Evolutionary conservation across 2,329 filamentous ascomycete species (phyloP), one percentile per base, ranked within the genome.

Genomic region (Didymella exigua): DNA sequence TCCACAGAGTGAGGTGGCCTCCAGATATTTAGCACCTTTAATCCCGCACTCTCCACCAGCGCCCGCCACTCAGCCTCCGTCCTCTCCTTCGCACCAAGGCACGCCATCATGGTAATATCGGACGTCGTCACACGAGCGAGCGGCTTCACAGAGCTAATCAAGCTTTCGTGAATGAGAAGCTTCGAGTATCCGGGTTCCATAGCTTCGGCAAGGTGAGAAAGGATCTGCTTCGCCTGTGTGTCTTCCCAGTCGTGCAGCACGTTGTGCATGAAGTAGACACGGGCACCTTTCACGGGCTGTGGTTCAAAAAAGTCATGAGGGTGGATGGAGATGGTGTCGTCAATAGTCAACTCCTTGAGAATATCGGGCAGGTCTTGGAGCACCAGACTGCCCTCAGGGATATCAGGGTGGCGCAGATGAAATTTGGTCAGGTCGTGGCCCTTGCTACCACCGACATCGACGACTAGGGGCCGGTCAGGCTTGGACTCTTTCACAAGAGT

Each of bases 141-240:
- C 44, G 71, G 60, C 64, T 67, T 75, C 27, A 71, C 63, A 5
- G 69, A 74, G 13, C 70, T 69, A 3, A 48, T 56, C 34, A 78
- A 65, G 27, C 76, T 57, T 21, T 81, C 79, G 49, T 78, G 74
- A 45, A 81, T 76, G 23, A 81, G 57, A 26, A 81, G 69, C 21
- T 66, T 63, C 1, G 76, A 78, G 9, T 73, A 69, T 3, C 64
- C 53, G 2, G 59, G 45, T 54, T 54, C 67, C 65, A 79, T 70
- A 2, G 76, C 77, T 1, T 68, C 56, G 2, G 56, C 56, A n/a
- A 77, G 55, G 11, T 75, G 69, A n/a, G 56, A 56, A 18, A 81
- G 70, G 13, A 81, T 79, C 13, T 55, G 36, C 2, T 59, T 56
- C 21, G 64, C 69, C 27, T 72, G 61, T 13, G 72, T 62, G 31